A percentile compares a stretch with the other conserved stretches of the same genome.
Conservation (phyloP, 2,329 filamentous ascomycete species). For the Xylariales sp. region DNA sequence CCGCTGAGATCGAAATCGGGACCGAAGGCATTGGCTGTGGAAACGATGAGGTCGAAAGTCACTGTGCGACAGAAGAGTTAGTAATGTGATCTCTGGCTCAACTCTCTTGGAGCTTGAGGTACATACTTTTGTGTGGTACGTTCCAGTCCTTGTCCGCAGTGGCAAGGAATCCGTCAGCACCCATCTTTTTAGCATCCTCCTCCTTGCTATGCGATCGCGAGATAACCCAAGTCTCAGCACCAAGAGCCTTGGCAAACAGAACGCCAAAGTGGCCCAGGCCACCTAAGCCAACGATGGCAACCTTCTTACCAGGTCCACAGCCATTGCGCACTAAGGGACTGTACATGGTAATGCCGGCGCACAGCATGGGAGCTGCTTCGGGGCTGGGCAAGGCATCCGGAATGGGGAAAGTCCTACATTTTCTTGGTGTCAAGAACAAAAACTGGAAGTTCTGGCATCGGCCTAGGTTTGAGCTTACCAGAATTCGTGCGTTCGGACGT, state of each 20-base stretch:
- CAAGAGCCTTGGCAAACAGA: slow-evolving; percentile 60
- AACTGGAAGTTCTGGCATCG: too few species aligned
- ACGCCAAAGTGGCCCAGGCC: slow-evolving; percentile 62
- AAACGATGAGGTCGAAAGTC: slow-evolving; percentile 74
- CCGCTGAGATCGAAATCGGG: slow-evolving; percentile 63
- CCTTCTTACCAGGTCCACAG: slow-evolving; percentile 58
- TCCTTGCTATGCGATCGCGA: slow-evolving; percentile 43
- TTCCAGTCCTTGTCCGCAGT: slow-evolving; percentile 52
- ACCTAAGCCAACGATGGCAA: slow-evolving; percentile 62
- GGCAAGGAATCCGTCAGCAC: slow-evolving; percentile 31
- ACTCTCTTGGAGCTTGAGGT: too few species aligned
- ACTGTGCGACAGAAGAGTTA: slow-evolving; percentile 16
- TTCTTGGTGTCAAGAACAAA: too few species aligned
- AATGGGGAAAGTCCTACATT: slow-evolving; percentile 30
- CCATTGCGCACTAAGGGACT: slow-evolving; percentile 54
- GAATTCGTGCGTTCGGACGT: slow-evolving; percentile 73
- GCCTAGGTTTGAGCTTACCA: slow-evolving; percentile 45
- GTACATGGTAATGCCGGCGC: slow-evolving; percentile 61
- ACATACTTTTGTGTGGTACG: slow-evolving; percentile 39
- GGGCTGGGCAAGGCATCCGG: slow-evolving; percentile 26
- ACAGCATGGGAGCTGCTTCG: slow-evolving; percentile 56
- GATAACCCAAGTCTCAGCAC: slow-evolving; percentile 51
- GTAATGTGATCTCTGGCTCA: too few species aligned
- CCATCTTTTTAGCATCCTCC: slow-evolving; percentile 46
- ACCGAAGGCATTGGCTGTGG: slow-evolving; percentile 65